Conservation (phyloP, 805 yeast species). For the Candida vartiovaarae region DNA sequence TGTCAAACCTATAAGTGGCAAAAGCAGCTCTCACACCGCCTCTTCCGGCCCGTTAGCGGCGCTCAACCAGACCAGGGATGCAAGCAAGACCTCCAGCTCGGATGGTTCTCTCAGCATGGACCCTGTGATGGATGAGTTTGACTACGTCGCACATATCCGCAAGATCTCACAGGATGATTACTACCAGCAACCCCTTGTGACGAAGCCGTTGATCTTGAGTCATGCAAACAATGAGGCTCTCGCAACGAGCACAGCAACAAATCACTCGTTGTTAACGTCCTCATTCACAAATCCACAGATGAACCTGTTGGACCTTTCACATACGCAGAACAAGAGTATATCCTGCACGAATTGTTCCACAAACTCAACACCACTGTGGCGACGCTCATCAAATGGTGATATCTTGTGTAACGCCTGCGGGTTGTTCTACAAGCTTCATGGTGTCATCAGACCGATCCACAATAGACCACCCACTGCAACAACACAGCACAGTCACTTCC, state of each 20-base stretch:
- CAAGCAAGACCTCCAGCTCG: neutral
- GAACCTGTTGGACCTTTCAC: slow-evolving; percentile 5
- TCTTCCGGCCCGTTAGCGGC: neutral
- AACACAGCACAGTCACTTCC: no score
- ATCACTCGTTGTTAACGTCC: slow-evolving; percentile 10
- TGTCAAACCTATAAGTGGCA: neutral
- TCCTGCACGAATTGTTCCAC: slow-evolving; percentile 84
- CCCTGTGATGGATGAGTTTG: slow-evolving; percentile 45
- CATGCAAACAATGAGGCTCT: no score
- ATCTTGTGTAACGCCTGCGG: slow-evolving; percentile 97
- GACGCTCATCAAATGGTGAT: slow-evolving; percentile 83
- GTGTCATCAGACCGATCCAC: slow-evolving; percentile 69
- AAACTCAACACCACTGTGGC: slow-evolving; percentile 89
- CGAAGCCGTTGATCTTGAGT: slow-evolving; percentile 4
- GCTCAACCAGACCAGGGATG: no score
- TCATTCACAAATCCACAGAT: slow-evolving; percentile 12
- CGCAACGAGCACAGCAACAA: neutral
- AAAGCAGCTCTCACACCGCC: neutral
- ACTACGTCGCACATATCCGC: slow-evolving; percentile 55
- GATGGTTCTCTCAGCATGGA: slow-evolving; percentile 4
- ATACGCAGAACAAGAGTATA: slow-evolving; percentile 5
- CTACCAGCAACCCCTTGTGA: slow-evolving; percentile 6
- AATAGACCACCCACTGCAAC: no score
- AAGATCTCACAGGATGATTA: slow-evolving; percentile 36
- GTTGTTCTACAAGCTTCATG: slow-evolving; percentile 82